Evolutionary conservation across 345 rosid species (phyloP), one percentile per base, ranked within the genome.

Genomic region (Eucalyptus victrix): DNA sequence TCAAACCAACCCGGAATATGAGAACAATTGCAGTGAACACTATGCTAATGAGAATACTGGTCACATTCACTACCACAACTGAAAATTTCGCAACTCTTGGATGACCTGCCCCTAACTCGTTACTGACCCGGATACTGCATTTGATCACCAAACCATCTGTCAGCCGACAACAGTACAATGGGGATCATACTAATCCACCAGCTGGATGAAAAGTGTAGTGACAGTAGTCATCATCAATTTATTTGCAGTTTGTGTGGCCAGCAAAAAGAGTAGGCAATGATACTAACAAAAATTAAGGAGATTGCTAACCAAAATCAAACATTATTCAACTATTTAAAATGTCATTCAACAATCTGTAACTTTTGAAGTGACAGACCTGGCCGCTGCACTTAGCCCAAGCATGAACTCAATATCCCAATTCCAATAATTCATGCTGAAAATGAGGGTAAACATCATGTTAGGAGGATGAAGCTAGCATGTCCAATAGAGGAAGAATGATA

Each of bases 81-180:
- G 99, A 93, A 54, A 97, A 90, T 89, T 92, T 97, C 11, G 98
- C 95, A 5, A 96, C 96, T 87, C 91, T 89, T 65, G 98, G 94
- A 89, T 96, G 96, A 3, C 94, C 97, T 16, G 97, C 98, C 88
- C 99, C 99, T 12, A 97, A 95, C 94, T 97, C 99, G 40, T 97
- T 97, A 85, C 99, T 90, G 56, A 97, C 96, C 67, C 98, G 95
- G 85, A 96, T 94, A 60, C 99, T 96, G 94, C 90, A 89, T 30
- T 60, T 24, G 76, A 12, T 49, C 58, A 60, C 30, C 42, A 62
- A 80, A 56, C 37, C 54, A 28, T 12, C 30, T 19, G 49, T 40
- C 11, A 62, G 88, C 49, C 8, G 6, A 51, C 45, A 58, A 7
- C 28, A 9, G 24, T 60, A 45, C 37, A 37, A n/a, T 11, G 4